phyloP scores from a whole-genome alignment of 1,139 yeast species.

The Arxiozyma telluris region DNA sequence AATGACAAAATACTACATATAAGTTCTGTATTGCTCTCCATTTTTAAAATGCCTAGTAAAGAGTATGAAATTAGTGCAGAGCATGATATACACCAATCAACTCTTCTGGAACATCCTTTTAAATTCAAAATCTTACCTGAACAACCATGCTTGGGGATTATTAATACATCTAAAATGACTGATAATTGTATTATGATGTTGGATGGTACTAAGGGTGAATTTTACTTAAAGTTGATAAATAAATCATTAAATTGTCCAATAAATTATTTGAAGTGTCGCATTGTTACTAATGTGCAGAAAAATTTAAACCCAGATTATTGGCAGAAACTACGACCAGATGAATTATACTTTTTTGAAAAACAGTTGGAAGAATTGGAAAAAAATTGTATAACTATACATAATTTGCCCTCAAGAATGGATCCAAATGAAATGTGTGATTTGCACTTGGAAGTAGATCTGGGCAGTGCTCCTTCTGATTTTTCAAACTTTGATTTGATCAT shows the following conservation, averaged over 20 bases:
- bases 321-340: slow-evolving; percentile 24
- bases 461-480: slow-evolving; percentile 31
- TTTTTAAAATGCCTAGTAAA: slow-evolving; percentile 38
- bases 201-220: slow-evolving; percentile 61
- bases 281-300: slow-evolving; percentile 22
- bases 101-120: slow-evolving; percentile 3
- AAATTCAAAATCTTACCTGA: slow-evolving; percentile 23
- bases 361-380: slow-evolving; percentile 20
- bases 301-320: slow-evolving; percentile 25
- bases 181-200: slow-evolving; percentile 44
- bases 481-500: slow-evolving; percentile 20
- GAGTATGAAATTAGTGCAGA: slow-evolving; percentile 14
- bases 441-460: slow-evolving; percentile 39
- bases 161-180: slow-evolving; percentile 17
- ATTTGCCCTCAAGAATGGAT: slow-evolving; percentile 16
- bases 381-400: slow-evolving; percentile 14
- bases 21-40: slow-evolving; percentile 38
- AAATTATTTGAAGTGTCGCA: slow-evolving; percentile 19
- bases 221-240: slow-evolving; percentile 49
- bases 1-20: slow-evolving; percentile 27
- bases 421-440: slow-evolving; percentile 31
- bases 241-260: slow-evolving; percentile 25
- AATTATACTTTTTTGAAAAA: slow-evolving; percentile 20
- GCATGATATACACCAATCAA: not conserved
- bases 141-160: slow-evolving; percentile 25